Evolutionary conservation across 169 alveolate species (phyloP), one percentile per base, ranked within the genome.

Genomic region (Plasmodium gaboni): DNA sequence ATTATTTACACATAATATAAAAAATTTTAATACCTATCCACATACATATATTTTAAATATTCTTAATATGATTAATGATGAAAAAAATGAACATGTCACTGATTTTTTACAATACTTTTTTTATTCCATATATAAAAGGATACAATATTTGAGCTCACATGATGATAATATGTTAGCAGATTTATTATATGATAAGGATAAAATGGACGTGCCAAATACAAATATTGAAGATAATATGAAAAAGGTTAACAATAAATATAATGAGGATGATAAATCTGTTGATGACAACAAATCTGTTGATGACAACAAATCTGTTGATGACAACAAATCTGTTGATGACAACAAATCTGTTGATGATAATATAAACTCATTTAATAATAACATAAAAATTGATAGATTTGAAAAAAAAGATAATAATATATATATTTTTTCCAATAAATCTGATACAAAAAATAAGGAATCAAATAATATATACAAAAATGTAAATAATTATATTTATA

Each of bases 1-100:
- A 12, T 44, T 78, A n/a, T 53, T 3, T 46, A 50, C 51, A 15
- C 32, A 51, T 24, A 73, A 78, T 15, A 32, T 78, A 5, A n/a
- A 60, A 50, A 57, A 65, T 8, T 50, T 78, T 17, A 78, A 60
- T 32, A 78, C 89, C 1, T 51, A 51, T 57, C 89, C 89, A 0
- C 76, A 78, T n/a, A 78, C 89, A 1, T 78, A 78, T 22, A 53
- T 78, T 38, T 32, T 78, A 22, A 78, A 78, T 57, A 65, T 65
- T 17, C 48, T 78, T 19, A 28, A 13, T 15, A 15, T 78, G 13
- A 44, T 65, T 19, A 22, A 22, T 38, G 89, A 78, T 17, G 15
- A 67, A 0, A 15, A 17, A 2, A 78, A 78, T 24, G 71, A 64
- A 26, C 72, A 78, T 22, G 59, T 78, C 2, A 12, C 6, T 10